Evolutionary conservation across 306 rosid species (phyloP).

Genomic region (Rosa rugosa): DNA sequence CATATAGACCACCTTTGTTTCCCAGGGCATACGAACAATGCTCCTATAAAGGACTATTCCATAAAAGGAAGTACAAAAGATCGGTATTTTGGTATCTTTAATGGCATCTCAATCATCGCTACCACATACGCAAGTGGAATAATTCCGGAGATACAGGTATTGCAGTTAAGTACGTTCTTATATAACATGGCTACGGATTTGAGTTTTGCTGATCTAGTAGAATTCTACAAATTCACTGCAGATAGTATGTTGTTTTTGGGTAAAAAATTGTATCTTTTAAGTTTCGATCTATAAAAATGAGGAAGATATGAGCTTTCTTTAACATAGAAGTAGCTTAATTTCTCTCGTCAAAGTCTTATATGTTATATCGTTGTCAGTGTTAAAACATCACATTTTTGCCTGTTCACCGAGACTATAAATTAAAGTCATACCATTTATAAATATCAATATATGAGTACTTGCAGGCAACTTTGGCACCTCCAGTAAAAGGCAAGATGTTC

Average conservation of each 20-base stretch:
- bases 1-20: not conserved
- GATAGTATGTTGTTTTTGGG: too few species aligned
- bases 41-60: conserved; percentile 48
- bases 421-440: not conserved
- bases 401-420: not conserved
- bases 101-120: conserved; percentile 69
- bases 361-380: not conserved
- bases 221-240: not conserved
- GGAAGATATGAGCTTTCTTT: not conserved
- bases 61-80: conserved; percentile 38
- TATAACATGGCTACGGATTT: not conserved
- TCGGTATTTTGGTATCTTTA: conserved; percentile 50
- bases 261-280: not conserved
- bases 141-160: conserved; percentile 83
- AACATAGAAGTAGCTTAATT: not conserved
- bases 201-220: not conserved
- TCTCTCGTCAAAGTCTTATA: not conserved
- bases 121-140: conserved; percentile 74
- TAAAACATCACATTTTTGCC: not conserved
- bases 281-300: not conserved
- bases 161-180: not conserved
- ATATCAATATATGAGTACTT: not conserved
- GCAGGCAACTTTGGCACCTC: conserved; percentile 83
- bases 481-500: conserved; percentile 78
- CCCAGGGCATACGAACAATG: conserved; percentile 58